Evolutionary conservation across 495 filamentous ascomycete genomes (phyloP), one percentile per base, ranked within the genome.

Genomic region (Hypoxylon lienhwacheense): DNA sequence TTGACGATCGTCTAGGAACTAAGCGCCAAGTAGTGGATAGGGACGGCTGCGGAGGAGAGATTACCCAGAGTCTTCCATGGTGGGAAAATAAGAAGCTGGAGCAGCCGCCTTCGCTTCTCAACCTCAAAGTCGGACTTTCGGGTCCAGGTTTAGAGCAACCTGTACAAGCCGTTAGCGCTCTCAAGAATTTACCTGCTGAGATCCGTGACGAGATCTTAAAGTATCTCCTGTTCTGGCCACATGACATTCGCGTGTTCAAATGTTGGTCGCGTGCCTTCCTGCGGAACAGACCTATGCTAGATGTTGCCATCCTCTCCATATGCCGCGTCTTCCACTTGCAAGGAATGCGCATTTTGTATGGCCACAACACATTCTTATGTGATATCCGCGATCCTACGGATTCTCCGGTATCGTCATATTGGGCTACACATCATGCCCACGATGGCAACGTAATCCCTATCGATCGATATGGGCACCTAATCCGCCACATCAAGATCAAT

Each of bases 321-420:
- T 72, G 69, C 40, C 53, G 48, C 2, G 55, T 58, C 7, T 37
- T 68, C 8, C 47, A 41, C 1, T 7, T 29, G 1, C 68, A 75
- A 40, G 75, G 66, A 4, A 37, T 58, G 1, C 57, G 46, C 0
- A 47, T 77, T 3, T 63, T 77, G 0, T 77, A 67, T 36, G 71
- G 68, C 1, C 63, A 71, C 34, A 77, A 77, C 22, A 61, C 28
- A 0, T 77, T 77, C 45, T 10, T 53, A 0, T 76, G 77, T 46
- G 45, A 57, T 7, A 46, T 76, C n/a, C 65, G 72, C 1, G 70
- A 77, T 33, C 56, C 67, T 0, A 12, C n/a, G 0, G 37, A 44
- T 21, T 20, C 29, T n/a, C 17, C 50, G 10, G 12, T n/a, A n/a
- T n/a, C n/a, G n/a, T n/a, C n/a, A 20, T 57, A 6, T 10, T 53